phyloP scores from a whole-genome alignment of 1,139 yeast species.

The Blastobotrys persicus region DNA sequence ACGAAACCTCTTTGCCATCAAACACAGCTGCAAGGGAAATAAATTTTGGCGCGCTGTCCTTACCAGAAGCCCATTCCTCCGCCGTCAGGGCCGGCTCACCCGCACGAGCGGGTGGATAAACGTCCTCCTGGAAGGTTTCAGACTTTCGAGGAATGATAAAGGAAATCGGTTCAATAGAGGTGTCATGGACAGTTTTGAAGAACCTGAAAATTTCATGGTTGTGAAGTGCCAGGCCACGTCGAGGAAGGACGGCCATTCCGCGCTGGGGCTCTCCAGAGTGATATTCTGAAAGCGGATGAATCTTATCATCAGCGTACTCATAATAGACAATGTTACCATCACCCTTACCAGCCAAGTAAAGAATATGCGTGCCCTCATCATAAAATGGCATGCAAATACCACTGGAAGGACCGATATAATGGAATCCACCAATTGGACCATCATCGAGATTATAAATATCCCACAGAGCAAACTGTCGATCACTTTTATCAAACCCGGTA shows the following conservation, averaged over 20 bases:
- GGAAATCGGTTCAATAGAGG: constrained; percentile 80
- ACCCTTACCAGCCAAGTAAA: constrained; percentile 95
- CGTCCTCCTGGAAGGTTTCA: constrained; percentile 88
- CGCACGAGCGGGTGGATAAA: constrained; percentile 89
- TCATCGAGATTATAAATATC: constrained; percentile 66
- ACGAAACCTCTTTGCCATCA: constrained; percentile 59
- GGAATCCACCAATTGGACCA: constrained; percentile 89
- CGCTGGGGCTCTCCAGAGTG: constrained; percentile 91
- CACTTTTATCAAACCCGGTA: constrained; percentile 95
- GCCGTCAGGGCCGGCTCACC: constrained; percentile 74
- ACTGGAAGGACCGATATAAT: constrained; percentile 81
- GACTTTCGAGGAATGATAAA: constrained; percentile 92
- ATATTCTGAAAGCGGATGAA: constrained; percentile 80
- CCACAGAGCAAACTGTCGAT: constrained; percentile 95
- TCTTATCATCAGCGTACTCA: constrained; percentile 73
- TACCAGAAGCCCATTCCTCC: constrained; percentile 75
- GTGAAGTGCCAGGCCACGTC: constrained; percentile 68
- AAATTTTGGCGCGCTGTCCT: constrained; percentile 73
- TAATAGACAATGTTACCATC: constrained; percentile 95
- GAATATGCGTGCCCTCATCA: constrained; percentile 74
- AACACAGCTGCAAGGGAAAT: constrained; percentile 72
- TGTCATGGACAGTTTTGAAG: constrained; percentile 82
- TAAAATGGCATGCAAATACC: constrained; percentile 91
- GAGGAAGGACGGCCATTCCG: constrained; percentile 90
- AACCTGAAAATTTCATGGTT: constrained; percentile 82